These are phyloP conservation scores for Nicotiana otophora DNA, from an alignment of 257 asterid species.

Conservation along the genomic window DNA sequence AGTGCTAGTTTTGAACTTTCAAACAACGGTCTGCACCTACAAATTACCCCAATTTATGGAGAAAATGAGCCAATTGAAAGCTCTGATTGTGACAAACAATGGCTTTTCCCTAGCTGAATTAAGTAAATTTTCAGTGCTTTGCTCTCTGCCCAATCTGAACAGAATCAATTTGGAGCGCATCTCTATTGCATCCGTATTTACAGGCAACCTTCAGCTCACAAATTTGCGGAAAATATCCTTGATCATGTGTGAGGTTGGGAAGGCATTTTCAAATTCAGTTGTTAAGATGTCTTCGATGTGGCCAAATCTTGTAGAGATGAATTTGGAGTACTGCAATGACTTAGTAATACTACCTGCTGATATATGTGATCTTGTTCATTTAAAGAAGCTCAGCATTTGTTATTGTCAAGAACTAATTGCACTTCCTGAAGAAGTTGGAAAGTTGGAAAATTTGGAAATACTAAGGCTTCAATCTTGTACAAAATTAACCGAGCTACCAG, in stretches of 20 bases:
- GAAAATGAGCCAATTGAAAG: slow-evolving; percentile 21
- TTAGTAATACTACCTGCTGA: slow-evolving; percentile 19
- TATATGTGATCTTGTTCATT: slow-evolving; percentile 17
- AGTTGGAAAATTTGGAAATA: slow-evolving; percentile 21
- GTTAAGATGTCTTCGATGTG: slow-evolving; percentile 1
- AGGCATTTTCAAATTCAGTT: slow-evolving; percentile 20
- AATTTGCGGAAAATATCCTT: slow-evolving; percentile 27
- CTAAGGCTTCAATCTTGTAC: slow-evolving; percentile 31
- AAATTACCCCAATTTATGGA: slow-evolving; percentile 22
- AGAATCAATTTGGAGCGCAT: slow-evolving; percentile 27
- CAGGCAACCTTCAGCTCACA: slow-evolving; percentile 9
- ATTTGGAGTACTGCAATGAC: slow-evolving; percentile 28
- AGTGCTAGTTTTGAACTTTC: slow-evolving; percentile 27
- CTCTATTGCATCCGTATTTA: slow-evolving; percentile 18
- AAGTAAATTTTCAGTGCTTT: slow-evolving; percentile 12
- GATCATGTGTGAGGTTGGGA: slow-evolving; percentile 19
- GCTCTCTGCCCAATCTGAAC: slow-evolving; percentile 21
- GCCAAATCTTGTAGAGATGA: slow-evolving; percentile 29
- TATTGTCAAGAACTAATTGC: slow-evolving; percentile 22
- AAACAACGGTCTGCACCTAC: slow-evolving; percentile 3
- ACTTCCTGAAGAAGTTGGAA: slow-evolving; percentile 27
- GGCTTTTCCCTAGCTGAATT: slow-evolving; percentile 19
- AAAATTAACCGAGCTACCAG: slow-evolving; percentile 12
- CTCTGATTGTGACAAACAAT: slow-evolving; percentile 24
- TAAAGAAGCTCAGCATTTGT: slow-evolving; percentile 25